Conservation (phyloP, 176 grass and related monocot genomes). For the Carex kokanica region DNA sequence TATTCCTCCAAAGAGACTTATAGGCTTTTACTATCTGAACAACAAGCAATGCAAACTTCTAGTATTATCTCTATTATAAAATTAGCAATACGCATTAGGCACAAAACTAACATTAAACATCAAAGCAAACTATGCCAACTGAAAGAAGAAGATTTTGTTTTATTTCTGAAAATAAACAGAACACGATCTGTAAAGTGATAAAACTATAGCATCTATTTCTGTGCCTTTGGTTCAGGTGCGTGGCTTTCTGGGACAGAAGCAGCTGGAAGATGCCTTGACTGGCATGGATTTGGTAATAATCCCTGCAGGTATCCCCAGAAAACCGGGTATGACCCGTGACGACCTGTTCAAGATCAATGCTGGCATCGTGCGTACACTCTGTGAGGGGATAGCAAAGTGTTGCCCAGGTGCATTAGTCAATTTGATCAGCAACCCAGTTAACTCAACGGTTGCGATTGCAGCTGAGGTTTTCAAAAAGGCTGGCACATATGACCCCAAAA, state of each 20-base stretch:
- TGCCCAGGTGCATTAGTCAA: constrained; percentile 79
- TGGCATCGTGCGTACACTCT: constrained; percentile 76
- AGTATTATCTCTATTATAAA: not conserved
- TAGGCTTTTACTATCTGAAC: not conserved
- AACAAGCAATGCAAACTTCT: not conserved
- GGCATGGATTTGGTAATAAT: constrained; percentile 97
- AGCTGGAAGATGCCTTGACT: constrained; percentile 80
- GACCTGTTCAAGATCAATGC: constrained; percentile 98
- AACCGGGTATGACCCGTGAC: constrained; percentile 98
- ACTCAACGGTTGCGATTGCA: constrained; percentile 94
- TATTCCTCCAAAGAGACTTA: not conserved
- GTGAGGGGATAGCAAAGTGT: constrained; percentile 71
- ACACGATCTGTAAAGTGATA: not conserved
- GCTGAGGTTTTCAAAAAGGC: constrained; percentile 98
- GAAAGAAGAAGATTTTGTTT: not conserved
- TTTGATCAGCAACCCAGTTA: constrained; percentile 96
- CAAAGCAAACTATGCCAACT: not conserved
- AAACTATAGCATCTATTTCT: not conserved
- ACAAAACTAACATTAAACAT: not conserved
- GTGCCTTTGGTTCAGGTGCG: constrained; percentile 49
- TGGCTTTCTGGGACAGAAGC: constrained; percentile 67
- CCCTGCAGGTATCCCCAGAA: constrained; percentile 90
- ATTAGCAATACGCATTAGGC: not conserved
- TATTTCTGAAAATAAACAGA: no score
- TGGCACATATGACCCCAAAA: constrained; percentile 81